Percentiles rank a stretch among this genome's conserved stretches.
Conservation (phyloP, 2,329 filamentous ascomycete genomes). For the Fusarium sp. region DNA sequence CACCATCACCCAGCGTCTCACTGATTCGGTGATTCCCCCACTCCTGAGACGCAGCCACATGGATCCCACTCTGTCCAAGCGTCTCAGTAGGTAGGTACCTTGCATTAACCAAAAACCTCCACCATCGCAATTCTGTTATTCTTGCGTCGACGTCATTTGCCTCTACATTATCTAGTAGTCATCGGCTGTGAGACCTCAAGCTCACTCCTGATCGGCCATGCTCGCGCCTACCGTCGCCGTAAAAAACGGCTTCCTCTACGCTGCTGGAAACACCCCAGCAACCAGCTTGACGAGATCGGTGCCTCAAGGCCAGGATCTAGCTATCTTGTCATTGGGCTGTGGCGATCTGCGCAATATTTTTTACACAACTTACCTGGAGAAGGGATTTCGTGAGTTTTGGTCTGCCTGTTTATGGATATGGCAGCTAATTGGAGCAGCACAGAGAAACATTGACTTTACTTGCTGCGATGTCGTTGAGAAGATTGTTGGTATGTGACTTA, state of each 20-base stretch:
- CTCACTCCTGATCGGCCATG: constrained; percentile 48
- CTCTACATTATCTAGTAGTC: neutral
- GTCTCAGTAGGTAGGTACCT: neutral
- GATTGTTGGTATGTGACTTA: constrained; percentile 60
- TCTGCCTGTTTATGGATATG: neutral
- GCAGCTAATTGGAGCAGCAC: constrained; percentile 50
- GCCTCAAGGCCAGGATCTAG: constrained; percentile 63
- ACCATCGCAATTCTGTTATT: neutral
- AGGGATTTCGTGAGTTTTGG: constrained; percentile 52
- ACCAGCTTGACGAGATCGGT: constrained; percentile 62
- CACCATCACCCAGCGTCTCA: constrained; percentile 13
- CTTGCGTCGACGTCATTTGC: neutral
- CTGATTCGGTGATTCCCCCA: constrained; percentile 28
- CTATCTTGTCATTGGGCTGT: constrained; percentile 67
- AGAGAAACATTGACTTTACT: constrained; percentile 65
- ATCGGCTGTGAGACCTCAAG: no score
- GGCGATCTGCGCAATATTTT: constrained; percentile 70
- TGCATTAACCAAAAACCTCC: neutral
- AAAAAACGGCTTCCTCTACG: constrained; percentile 56
- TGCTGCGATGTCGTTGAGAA: constrained; percentile 66
- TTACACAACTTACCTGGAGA: constrained; percentile 63
- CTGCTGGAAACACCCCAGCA: constrained; percentile 68
- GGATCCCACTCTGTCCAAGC: neutral
- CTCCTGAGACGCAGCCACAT: constrained; percentile 6
- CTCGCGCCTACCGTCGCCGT: constrained; percentile 55